These are phyloP conservation scores for Helichrysum umbraculigerum DNA, from an alignment of 129 eudicot genomes.

Conservation along the genomic window DNA sequence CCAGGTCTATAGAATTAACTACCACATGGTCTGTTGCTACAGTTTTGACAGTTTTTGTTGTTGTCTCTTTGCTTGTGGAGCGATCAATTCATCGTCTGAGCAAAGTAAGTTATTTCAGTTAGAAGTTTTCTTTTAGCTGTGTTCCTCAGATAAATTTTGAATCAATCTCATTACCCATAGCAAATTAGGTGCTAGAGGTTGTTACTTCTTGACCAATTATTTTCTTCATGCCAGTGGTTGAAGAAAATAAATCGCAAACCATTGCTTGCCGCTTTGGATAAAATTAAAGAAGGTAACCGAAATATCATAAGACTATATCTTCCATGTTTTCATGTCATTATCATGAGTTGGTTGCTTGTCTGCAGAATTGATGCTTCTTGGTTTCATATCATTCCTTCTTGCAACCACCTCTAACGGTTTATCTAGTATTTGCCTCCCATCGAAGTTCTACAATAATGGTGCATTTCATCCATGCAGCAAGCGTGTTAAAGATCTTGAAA, in stretches of 20 bases:
- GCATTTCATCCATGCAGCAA: slow-evolving; percentile 87
- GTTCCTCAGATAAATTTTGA: neutral
- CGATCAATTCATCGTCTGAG: slow-evolving; percentile 78
- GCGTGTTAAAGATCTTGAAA: slow-evolving; percentile 41
- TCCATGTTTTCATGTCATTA: neutral
- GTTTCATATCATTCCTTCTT: slow-evolving; percentile 89
- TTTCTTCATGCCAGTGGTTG: slow-evolving; percentile 65
- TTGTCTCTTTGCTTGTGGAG: slow-evolving; percentile 92
- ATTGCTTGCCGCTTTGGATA: slow-evolving; percentile 92
- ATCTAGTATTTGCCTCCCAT: slow-evolving; percentile 81
- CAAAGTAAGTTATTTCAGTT: slow-evolving; percentile 52
- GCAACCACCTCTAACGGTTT: slow-evolving; percentile 84
- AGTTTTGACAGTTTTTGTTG: slow-evolving; percentile 83
- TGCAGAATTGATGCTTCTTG: slow-evolving; percentile 97
- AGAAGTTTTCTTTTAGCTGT: no score
- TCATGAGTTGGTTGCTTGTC: slow-evolving; percentile 22
- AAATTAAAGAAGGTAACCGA: slow-evolving; percentile 91
- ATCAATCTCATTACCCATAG: neutral
- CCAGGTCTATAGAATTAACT: slow-evolving; percentile 85
- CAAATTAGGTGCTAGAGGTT: neutral
- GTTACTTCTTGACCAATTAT: slow-evolving; percentile 21
- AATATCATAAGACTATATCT: neutral
- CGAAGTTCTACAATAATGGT: slow-evolving; percentile 61
- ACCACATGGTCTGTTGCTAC: slow-evolving; percentile 99
- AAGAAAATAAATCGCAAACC: slow-evolving; percentile 84